Evolutionary conservation across 768 basidiomycete genomes (phyloP), one percentile per base, ranked within the genome.

Genomic region (Boletus eberwhitei): DNA sequence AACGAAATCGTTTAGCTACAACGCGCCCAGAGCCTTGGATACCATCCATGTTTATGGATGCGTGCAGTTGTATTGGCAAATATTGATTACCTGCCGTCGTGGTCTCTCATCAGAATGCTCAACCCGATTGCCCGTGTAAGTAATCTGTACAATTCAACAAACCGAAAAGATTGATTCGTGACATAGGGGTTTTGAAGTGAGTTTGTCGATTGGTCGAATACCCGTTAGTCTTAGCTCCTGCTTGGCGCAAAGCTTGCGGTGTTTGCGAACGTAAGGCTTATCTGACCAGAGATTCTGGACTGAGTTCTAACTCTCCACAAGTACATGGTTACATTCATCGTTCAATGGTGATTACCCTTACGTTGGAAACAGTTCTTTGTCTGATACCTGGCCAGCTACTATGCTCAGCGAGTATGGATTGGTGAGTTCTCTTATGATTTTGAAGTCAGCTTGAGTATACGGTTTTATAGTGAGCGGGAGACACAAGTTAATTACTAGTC

Each of bases 361-460:
- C 4, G n/a, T 35, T 53, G 16, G 38, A 5, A 26, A 26, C 35
- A 17, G 32, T 22, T 21, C 14, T 14, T 22, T 35, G 5, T 36
- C 53, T 53, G 41, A 54, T 35, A 41, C 8, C 35, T 17, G n/a
- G 26, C 13, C 36, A 55, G 54, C 26, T 55, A 53, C 36, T 45
- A 44, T 53, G 42, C 26, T 39, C 54, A 53, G 22, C 54, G 54
- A 34, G 50, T 44, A n/a, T 53, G 54, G 54, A 53, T 55, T 8
- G 17, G 51, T 55, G 34, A 55, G 54, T 26, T 36, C 8, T n/a
- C 37, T 37, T 37, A 5, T 8, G 17, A 19, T 19, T 36, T 39
- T 37, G 13, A 32, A n/a, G 39, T 53, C 13, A 34, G 14, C 11
- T 34, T 44, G 21, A 34, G 6, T 17, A 53, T 17, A 53, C 32